Conservation (phyloP, 2,329 filamentous ascomycete species). For the Blumeria hordei region DNA sequence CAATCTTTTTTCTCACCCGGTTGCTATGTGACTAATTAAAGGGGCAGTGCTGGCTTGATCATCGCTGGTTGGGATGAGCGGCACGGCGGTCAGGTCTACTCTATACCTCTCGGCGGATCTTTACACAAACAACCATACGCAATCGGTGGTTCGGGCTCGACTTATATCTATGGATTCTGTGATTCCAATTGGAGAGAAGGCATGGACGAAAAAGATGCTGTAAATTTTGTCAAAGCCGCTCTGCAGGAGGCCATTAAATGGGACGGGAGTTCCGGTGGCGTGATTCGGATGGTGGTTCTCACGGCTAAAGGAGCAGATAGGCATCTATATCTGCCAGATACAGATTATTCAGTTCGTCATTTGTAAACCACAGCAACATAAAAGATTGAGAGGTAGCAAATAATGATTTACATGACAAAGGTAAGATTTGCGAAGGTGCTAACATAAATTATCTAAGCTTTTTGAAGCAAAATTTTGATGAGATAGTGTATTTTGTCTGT, state of each 20-base stretch:
- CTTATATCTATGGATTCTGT: constrained; percentile 98
- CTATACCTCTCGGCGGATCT: constrained; percentile 84
- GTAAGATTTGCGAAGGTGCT: too few relatives aligned
- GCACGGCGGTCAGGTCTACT: constrained; percentile 92
- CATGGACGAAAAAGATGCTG: constrained; percentile 80
- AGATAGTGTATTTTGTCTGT: too few relatives aligned
- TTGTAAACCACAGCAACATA: constrained; percentile 25
- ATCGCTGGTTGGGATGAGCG: constrained; percentile 94
- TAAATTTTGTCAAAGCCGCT: constrained; percentile 79
- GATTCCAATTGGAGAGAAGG: constrained; percentile 87
- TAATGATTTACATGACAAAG: constrained; percentile 5
- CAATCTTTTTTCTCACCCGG: not conserved
- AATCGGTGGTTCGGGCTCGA: constrained; percentile 89
- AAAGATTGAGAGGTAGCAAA: constrained; percentile 5
- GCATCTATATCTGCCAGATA: constrained; percentile 89
- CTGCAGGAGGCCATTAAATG: constrained; percentile 93
- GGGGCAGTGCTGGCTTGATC: constrained; percentile 66
- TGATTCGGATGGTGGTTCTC: constrained; percentile 93
- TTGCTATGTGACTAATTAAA: constrained; percentile 6
- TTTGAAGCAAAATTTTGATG: too few relatives aligned
- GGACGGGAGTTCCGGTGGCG: constrained; percentile 95
- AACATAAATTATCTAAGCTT: too few relatives aligned
- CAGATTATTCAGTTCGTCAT: constrained; percentile 37
- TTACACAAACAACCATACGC: constrained; percentile 93
- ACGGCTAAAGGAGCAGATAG: constrained; percentile 73